Evolutionary conservation across 2,329 filamentous ascomycete species (phyloP).

Genomic region (Aureobasidium mangrovei): DNA sequence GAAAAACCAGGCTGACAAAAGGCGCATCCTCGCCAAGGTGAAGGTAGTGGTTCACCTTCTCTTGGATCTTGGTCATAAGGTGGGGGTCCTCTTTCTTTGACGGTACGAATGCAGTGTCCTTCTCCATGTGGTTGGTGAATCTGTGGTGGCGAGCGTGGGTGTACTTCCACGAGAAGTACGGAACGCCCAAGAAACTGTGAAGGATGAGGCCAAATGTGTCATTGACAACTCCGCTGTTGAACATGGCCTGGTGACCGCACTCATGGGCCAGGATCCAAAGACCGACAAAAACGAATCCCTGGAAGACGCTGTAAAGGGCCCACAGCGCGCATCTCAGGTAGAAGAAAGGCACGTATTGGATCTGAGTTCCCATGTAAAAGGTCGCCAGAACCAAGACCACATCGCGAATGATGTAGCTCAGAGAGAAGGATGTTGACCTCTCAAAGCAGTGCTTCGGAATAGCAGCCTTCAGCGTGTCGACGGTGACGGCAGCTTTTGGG

Average conservation of each 20-base stretch:
- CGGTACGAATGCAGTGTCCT: constrained; percentile 31
- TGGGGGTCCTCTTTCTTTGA: constrained; percentile 16
- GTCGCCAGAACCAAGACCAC: constrained; percentile 60
- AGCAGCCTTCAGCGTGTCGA: constrained; percentile 38
- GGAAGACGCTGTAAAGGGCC: constrained; percentile 53
- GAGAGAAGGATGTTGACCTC: constrained; percentile 65
- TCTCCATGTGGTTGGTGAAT: constrained; percentile 40
- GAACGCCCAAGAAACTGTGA: constrained; percentile 59
- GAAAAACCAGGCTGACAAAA: constrained; percentile 17
- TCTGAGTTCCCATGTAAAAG: constrained; percentile 84
- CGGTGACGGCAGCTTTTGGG: neutral
- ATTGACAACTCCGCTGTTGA: constrained; percentile 48
- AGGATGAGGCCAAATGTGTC: constrained; percentile 53
- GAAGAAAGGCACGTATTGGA: constrained; percentile 64
- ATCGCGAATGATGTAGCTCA: constrained; percentile 80
- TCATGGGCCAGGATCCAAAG: constrained; percentile 66
- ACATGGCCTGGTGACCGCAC: constrained; percentile 61
- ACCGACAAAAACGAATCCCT: constrained; percentile 58
- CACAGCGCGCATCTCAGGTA: constrained; percentile 56
- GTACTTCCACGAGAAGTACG: constrained; percentile 64
- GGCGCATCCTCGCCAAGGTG: constrained; percentile 24
- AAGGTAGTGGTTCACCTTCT: constrained; percentile 14
- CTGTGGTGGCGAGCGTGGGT: constrained; percentile 62
- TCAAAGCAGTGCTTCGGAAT: constrained; percentile 97
- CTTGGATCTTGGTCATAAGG: neutral